phyloP scores from a whole-genome alignment of 768 basidiomycete species.

The Rhodotorula diobovata region DNA sequence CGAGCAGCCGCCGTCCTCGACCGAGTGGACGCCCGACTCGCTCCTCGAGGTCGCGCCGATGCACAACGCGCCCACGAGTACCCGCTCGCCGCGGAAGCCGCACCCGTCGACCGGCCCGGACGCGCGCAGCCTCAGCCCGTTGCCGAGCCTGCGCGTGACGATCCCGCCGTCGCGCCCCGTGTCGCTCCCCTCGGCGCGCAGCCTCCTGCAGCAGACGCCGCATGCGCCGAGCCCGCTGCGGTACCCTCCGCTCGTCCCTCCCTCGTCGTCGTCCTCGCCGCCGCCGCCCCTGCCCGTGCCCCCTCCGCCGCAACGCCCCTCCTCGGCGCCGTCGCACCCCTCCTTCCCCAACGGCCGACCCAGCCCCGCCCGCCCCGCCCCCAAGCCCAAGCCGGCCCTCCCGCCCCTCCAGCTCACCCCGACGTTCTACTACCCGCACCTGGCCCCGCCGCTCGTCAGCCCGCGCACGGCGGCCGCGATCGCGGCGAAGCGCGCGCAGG shows the following conservation, averaged over 20 bases:
- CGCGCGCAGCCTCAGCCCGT: background rate
- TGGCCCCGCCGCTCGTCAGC: constrained; percentile 7
- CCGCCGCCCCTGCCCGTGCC: background rate
- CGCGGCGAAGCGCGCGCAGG: background rate
- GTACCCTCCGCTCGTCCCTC: background rate
- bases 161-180: background rate
- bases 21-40: too few relatives aligned
- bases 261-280: background rate
- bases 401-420: background rate
- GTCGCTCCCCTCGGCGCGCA: background rate
- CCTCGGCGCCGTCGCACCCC: background rate
- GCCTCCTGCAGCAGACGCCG: too few relatives aligned
- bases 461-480: background rate
- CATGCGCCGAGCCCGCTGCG: background rate
- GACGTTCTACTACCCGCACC: constrained; percentile 4
- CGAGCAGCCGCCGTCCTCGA: background rate
- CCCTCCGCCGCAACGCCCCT: background rate
- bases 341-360: background rate
- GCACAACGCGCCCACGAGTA: background rate
- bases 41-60: too few relatives aligned
- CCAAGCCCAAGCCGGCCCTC: too few relatives aligned
- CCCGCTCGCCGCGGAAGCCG: background rate
- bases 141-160: background rate
- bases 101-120: background rate
- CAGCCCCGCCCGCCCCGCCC: too few relatives aligned